These are phyloP conservation scores for Zasmidium citrigriseum DNA, from an alignment of 2,329 filamentous ascomycete species.

Conservation along the genomic window DNA sequence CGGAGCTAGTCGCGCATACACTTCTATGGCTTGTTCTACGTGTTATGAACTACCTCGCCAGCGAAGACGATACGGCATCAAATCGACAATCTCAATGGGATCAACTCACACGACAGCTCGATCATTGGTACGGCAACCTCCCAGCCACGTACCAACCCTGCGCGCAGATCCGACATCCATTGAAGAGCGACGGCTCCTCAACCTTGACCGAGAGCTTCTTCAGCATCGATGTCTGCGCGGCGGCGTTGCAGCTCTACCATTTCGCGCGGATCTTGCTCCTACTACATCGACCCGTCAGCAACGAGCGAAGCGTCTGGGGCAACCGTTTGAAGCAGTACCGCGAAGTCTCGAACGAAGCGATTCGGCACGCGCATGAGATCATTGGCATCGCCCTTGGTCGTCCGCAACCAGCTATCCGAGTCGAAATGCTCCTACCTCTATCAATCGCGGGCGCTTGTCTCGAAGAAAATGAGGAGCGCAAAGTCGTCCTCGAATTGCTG, in stretches of 20 bases:
- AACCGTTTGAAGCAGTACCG: conserved; percentile 56
- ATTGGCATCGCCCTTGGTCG: conserved; percentile 61
- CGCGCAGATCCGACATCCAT: conserved; percentile 40
- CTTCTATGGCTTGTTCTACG: conserved; percentile 67
- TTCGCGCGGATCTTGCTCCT: conserved; percentile 63
- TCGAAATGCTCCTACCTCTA: conserved; percentile 60
- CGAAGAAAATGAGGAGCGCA: conserved; percentile 55
- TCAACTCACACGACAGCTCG: conserved; percentile 57
- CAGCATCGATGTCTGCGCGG: conserved; percentile 62
- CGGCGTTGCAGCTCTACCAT: conserved; percentile 66
- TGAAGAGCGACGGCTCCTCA: conserved; percentile 11
- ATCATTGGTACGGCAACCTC: conserved; percentile 60
- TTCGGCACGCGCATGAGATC: conserved; percentile 61
- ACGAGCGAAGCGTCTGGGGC: conserved; percentile 48
- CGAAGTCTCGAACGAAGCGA: conserved; percentile 55
- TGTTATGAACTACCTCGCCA: conserved; percentile 63
- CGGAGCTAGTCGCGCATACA: conserved; percentile 58
- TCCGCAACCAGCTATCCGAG: conserved; percentile 56
- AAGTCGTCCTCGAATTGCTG: conserved; percentile 60
- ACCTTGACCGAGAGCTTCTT: conserved; percentile 61
- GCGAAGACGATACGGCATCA: conserved; percentile 49
- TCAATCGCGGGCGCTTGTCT: conserved; percentile 64
- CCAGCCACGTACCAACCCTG: conserved; percentile 63
- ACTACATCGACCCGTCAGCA: conserved; percentile 57
- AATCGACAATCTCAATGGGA: conserved; percentile 49